Base-by-base conservation (phyloP, 352 stramenopile genomes). In the Pythium inflatum region DNA sequence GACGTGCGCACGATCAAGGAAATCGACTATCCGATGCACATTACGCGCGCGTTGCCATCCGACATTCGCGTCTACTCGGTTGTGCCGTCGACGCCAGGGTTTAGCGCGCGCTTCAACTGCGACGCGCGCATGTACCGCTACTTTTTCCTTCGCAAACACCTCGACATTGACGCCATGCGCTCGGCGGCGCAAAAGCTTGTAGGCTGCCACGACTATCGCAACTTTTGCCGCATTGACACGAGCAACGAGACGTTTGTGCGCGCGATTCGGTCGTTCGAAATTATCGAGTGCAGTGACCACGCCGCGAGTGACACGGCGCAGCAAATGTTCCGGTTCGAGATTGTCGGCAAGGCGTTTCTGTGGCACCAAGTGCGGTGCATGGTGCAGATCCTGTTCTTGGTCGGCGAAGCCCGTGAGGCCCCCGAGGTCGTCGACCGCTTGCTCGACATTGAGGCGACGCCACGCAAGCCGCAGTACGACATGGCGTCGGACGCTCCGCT, bases 311-410 rank as follows among this genome's bases (percentile, higher is more conserved):
- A 92, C 45, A 28, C 69, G 6, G 68, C 71, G 14, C 80, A 91
- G 46, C 83, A 95, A 63, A 83, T 91, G 78, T 94, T 80, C 57
- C 81, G 78, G 33, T 92, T 81, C 60, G 81, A 95, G 75, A 85
- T 96, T 22, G 73, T 86, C 34, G 98, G 98, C 2, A 90, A 96
- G 68, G 97, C 97, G 18, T 99, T 99, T 75, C 71, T 99, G 62
- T 99, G 98, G 98, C 98, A 99, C 84, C 98, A 99, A 80, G 98
- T 99, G 69, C 93, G 98, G 38, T 99, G 96, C 78, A 99, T 99
- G 80, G 96, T 98, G 34, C 82, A 96, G 5, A 85, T 99, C 28
- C 74, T 99, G 14, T 99, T 99, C 72, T 76, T 99, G 33, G 87
- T 99, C 46, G 98, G 97, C 12, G 82, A 89, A 16, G 85, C 91